A percentile compares a stretch with the other conserved stretches of the same genome.
phyloP scores from a whole-genome alignment of 306 rosid species.

The Alnus rubra region DNA sequence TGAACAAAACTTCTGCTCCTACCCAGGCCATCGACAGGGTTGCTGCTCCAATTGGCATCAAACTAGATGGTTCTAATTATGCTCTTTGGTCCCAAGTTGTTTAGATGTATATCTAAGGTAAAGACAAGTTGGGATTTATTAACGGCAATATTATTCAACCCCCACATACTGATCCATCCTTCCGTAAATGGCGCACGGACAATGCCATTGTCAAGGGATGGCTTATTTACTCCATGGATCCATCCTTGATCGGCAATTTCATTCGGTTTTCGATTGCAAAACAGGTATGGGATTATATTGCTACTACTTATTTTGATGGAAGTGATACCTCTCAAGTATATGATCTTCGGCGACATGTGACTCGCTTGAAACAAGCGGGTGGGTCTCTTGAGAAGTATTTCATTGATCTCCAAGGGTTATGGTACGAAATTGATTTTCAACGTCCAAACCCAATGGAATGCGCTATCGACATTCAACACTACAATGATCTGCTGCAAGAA shows the following conservation, averaged over 20 bases:
- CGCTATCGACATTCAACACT: not conserved
- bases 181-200: not conserved
- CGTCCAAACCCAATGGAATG: conserved; percentile 1
- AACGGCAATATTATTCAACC: conserved; percentile 12
- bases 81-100: conserved; percentile 17
- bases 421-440: not conserved
- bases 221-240: conserved; percentile 11
- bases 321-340: conserved; percentile 12
- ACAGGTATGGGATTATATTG: conserved; percentile 5
- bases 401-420: not conserved
- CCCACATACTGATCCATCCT: not conserved
- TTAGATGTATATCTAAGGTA: conserved; percentile 22
- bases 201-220: conserved; percentile 1
- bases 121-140: conserved; percentile 6
- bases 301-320: conserved; percentile 13
- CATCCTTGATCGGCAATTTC: not conserved
- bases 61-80: conserved; percentile 19
- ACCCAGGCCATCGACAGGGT: too few relatives aligned
- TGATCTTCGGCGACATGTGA: not conserved
- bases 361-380: too few relatives aligned
- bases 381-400: too few relatives aligned
- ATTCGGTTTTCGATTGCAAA: conserved; percentile 5
- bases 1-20: too few relatives aligned
- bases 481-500: not conserved
- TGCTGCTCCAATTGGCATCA: not conserved